Evolutionary conservation across 345 rosid genomes (phyloP), one percentile per base, ranked within the genome.

Genomic region (Trapa bicornis): DNA sequence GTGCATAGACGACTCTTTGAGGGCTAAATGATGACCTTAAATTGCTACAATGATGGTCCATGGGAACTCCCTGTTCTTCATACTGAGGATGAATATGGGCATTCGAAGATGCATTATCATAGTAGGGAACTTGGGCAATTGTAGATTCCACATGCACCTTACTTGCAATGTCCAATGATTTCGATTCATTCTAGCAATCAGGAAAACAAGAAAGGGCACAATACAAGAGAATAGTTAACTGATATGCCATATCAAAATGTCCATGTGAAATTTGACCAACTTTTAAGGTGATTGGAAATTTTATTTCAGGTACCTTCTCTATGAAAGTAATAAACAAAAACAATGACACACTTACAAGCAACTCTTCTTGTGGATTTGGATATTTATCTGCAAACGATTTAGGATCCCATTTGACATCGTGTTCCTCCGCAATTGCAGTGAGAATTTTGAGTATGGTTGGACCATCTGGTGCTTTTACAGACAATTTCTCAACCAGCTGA

Each of bases 391-490:
- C 92, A 71, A 86, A 79, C 67, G 87, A 80, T 50, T 71, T 77
- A 33, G 91, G 76, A 64, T 91, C 86, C 97, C 99, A 94, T 39
- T 78, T 80, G 68, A 94, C 67, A 65, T 91, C 82, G 71, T 91
- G 89, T 68, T 94, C 93, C 73, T 77, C 79, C 35, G 96, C 97
- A 73, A 91, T 94, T 73, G 83, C 82, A 58, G 72, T 84, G 75
- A 94, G 75, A 72, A 91, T 68, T 80, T 89, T 89, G 33, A 86
- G 41, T 79, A 89, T 94, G 3, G 87, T 82, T 37, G 83, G 89
- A 74, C 85, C 89, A 84, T 89, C 95, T 67, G 96, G 99, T 71
- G 97, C 84, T 70, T 79, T 83, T 66, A 79, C 85, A 75, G 97
- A 87, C 64, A 94, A 69, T 43, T 91, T 91, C 65, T 91, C 99